Base-by-base conservation (phyloP, 768 basidiomycete genomes). In the Lentinula edodes region DNA sequence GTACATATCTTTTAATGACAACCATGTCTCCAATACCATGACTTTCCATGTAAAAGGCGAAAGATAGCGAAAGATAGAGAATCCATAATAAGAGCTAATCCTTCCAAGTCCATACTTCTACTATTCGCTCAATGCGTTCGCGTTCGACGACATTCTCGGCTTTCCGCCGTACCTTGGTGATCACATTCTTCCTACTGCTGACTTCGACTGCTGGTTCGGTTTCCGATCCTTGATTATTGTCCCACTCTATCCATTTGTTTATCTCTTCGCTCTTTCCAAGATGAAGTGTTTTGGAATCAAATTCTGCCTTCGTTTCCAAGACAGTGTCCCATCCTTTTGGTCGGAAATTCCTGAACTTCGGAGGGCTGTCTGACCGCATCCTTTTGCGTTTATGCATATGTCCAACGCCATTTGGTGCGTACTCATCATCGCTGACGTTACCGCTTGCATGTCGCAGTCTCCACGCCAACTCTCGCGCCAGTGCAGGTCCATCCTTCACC, bases 391-490 rank as follows among this genome's bases (percentile, higher is more conserved):
- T 66, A 76, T 76, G 28, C 28, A 28, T 4, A 28, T 28, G 57
- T 72, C 71, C 42, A 63, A 43, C 20, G 54, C 41, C 67, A 68
- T 50, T 67, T 68, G 45, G 60, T 58, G 62, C 62, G n/a, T 74
- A 76, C 59, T 93, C 90, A 58, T 88, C 89, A 56, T 90, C 90
- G 66, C 89, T 91, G 15, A 76, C 70, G 62, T 83, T 76, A 34
- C 89, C 89, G 6, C 78, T 73, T 5, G 84, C 84, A 48, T 84
- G 73, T 60, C 83, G 82, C 34, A 88, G 80, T 53, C 95, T 82
- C 95, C 95, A 97, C 48, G 90, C 79, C 48, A 97, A 74, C 70
- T 97, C 95, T 64, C 92, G 78, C 16, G 93, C 93, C 58, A 93
- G 70, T 2, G 88, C 89, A 3, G 89, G 76, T 16, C 89, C 83